A percentile compares a stretch with the other conserved stretches of the same genome.
Evolutionary conservation across 2,329 filamentous ascomycete species (phyloP).

Genomic region (Ciborinia camelliae): DNA sequence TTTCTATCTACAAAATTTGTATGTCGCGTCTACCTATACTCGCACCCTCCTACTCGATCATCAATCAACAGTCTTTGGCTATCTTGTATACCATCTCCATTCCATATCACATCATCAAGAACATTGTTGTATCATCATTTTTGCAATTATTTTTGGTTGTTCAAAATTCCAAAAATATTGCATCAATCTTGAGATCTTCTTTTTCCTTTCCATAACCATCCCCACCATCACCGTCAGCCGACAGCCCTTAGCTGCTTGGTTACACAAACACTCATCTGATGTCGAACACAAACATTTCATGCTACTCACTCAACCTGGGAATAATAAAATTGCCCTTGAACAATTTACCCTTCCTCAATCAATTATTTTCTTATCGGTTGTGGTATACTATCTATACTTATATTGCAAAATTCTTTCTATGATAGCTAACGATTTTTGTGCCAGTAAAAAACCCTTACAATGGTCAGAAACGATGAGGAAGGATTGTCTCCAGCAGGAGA

Average conservation of each 20-base stretch:
- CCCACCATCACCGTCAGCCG: not conserved
- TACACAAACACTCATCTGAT: not conserved
- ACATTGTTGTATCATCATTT: not conserved
- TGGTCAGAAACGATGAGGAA: not conserved
- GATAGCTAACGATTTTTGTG: not conserved
- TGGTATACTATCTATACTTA: not conserved
- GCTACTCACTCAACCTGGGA: not conserved
- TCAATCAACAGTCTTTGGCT: not conserved
- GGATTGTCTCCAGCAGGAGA: not conserved
- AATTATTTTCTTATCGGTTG: not conserved
- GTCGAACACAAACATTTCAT: not conserved
- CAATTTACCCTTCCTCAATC: not conserved
- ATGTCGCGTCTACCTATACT: not conserved
- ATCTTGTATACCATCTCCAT: not conserved
- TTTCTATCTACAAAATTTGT: not conserved
- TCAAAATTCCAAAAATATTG: not conserved
- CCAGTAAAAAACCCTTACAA: not conserved
- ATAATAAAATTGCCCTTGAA: not conserved
- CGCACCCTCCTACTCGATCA: not conserved
- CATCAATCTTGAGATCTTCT: not conserved
- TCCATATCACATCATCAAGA: not conserved
- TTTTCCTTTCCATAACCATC: not conserved
- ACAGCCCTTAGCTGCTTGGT: not conserved
- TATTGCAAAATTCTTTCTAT: not conserved
- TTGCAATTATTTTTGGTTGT: not conserved